Evolutionary conservation across 148 eudicot species (phyloP), one percentile per base, ranked within the genome.

Genomic region (Persicaria maculosa): DNA sequence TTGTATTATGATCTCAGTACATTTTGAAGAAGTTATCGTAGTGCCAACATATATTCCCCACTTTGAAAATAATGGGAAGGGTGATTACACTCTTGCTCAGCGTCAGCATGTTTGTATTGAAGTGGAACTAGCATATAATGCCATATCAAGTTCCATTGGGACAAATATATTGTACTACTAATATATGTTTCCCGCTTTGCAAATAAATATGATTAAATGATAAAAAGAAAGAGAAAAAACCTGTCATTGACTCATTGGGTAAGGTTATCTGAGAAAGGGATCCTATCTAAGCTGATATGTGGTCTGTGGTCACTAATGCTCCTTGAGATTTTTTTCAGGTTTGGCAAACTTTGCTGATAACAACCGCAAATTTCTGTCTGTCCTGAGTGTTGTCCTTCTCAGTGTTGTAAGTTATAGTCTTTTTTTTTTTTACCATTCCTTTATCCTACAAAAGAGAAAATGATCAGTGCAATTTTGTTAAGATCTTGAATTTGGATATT

Each of bases 321-420:
- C 25, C 77, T 45, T 4, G 22, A 5, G 19, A 4, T 67, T 15
- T 45, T 75, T 72, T 81, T 75, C 85, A 94, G 98, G 97, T 44
- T 70, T 91, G 77, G 93, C 89, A 15, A 83, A 80, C 22, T 85
- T 88, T 81, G 83, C 83, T 76, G 98, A 94, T 83, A 76, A 77
- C 69, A 90, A 94, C 72, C 88, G 88, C 81, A 88, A 90, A 82
- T 85, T 88, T 86, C 81, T 92, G 79, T 88, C 97, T 14, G 72
- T 86, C 75, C 78, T 87, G 76, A 92, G 84, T 85, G 96, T 95
- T 25, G 68, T 94, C 74, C 78, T 93, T 20, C 93, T 93, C 54
- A 73, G 91, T 81, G 78, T 88, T 74, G 98, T 93, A 88, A 86
- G 97, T n/a, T 62, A 47, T 76, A 59, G 2, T 31, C 40, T 31